phyloP scores from a whole-genome alignment of 1,139 yeast genomes.

The Scheffersomyces illinoinensis region DNA sequence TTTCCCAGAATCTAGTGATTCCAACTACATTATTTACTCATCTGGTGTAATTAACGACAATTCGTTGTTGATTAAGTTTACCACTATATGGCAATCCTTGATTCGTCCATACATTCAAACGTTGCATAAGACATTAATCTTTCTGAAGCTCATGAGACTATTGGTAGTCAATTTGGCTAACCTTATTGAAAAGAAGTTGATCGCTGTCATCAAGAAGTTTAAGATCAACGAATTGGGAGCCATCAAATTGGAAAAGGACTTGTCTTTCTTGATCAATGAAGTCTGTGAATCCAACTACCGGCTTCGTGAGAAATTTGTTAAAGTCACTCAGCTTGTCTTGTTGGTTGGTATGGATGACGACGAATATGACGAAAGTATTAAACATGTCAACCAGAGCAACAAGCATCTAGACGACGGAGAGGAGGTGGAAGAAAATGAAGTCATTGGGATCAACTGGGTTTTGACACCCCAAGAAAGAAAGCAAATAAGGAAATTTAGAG shows the following conservation, averaged over 20 bases:
- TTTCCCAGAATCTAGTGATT: constrained; percentile 53
- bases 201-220: constrained; percentile 58
- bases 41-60: constrained; percentile 32
- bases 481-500: constrained; percentile 51
- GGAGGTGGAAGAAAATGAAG: constrained; percentile 33
- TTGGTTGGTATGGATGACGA: constrained; percentile 84
- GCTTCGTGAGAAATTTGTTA: constrained; percentile 73
- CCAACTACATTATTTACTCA: constrained; percentile 35
- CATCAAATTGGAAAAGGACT: constrained; percentile 78
- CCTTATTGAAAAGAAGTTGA: constrained; percentile 65
- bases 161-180: constrained; percentile 54
- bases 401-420: constrained; percentile 19
- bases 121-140: constrained; percentile 51
- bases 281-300: constrained; percentile 64
- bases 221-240: constrained; percentile 81
- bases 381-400: constrained; percentile 16
- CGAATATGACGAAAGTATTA: constrained; percentile 50
- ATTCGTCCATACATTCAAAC: constrained; percentile 64
- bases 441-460: constrained; percentile 71
- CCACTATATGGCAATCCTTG: constrained; percentile 62
- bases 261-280: constrained; percentile 70
- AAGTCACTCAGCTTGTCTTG: constrained; percentile 82
- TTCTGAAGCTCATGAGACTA: constrained; percentile 47
- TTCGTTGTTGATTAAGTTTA: constrained; percentile 43
- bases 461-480: constrained; percentile 74